Percentiles rank a stretch among this genome's conserved stretches.
Conservation (phyloP, 768 basidiomycete genomes). For the Auricularia auricula-judae region DNA sequence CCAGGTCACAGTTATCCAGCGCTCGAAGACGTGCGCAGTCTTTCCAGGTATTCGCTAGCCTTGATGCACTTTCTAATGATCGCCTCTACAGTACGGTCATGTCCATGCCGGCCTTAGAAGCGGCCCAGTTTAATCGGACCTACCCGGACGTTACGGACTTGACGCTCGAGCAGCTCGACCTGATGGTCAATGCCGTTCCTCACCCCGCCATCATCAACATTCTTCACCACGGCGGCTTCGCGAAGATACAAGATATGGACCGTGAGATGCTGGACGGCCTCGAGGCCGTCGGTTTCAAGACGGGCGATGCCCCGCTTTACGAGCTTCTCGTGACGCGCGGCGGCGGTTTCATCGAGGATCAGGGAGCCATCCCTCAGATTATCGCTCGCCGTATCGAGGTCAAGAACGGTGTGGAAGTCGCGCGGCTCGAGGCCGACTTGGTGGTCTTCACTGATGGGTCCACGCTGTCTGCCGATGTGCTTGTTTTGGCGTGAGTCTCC, state of each 20-base stretch:
- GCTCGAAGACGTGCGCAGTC: not conserved
- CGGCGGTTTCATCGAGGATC: not conserved
- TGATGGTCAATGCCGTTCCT: not conserved
- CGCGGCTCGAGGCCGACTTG: not conserved
- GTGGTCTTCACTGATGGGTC: not conserved
- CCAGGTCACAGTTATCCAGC: not conserved
- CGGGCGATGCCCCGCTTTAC: not conserved
- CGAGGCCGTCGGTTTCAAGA: not conserved
- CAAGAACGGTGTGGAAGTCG: not conserved
- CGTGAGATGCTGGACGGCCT: not conserved
- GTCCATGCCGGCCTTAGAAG: not conserved
- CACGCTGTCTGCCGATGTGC: not conserved
- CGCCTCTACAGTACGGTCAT: not conserved
- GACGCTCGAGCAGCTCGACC: not conserved
- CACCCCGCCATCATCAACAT: not conserved
- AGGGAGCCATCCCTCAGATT: constrained; percentile 1
- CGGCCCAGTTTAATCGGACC: not conserved
- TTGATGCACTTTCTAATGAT: too few species aligned
- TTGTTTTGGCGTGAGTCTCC: not conserved
- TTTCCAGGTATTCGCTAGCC: too few species aligned
- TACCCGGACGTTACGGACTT: not conserved
- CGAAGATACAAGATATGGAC: not conserved
- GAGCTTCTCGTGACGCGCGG: not conserved
- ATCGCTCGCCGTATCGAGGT: not conserved
- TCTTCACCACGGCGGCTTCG: not conserved